A percentile compares a stretch with the other conserved stretches of the same genome.
Evolutionary conservation across 129 eudicot genomes (phyloP).

Genomic region (Flaveria ramosissima): DNA sequence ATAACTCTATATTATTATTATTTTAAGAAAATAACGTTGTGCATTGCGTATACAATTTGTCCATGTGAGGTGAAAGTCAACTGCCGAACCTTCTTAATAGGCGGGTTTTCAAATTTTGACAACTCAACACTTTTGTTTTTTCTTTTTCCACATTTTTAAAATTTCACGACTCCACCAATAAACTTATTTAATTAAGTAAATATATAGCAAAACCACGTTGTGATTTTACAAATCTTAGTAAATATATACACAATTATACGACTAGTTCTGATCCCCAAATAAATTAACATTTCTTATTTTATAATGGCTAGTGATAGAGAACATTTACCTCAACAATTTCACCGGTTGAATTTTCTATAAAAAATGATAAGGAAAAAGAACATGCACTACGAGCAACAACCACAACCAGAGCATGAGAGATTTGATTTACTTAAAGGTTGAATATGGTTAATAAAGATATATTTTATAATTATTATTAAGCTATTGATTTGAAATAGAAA

Average conservation of each 20-base stretch:
- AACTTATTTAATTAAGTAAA: slow-evolving; percentile 6
- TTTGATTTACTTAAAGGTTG: no score
- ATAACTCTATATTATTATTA: neutral
- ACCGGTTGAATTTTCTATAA: no score
- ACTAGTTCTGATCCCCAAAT: no score
- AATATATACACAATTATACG: neutral
- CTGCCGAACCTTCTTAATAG: slow-evolving; percentile 6
- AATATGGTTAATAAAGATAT: no score
- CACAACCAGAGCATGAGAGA: no score
- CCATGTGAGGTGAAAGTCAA: slow-evolving; percentile 26
- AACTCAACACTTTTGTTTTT: slow-evolving; percentile 14
- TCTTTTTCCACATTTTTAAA: slow-evolving; percentile 6
- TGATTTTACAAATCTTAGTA: neutral
- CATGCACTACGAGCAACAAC: no score
- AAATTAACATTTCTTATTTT: no score
- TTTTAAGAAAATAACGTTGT: slow-evolving; percentile 10
- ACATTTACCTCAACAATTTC: no score
- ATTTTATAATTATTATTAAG: no score
- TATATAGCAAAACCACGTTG: neutral
- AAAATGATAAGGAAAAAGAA: no score
- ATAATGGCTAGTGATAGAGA: no score
- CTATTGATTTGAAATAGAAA: no score
- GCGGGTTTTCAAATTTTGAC: slow-evolving; percentile 4
- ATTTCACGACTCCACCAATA: slow-evolving; percentile 23
- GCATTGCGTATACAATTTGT: slow-evolving; percentile 26